Conservation (phyloP, 2,329 filamentous ascomycete genomes). For the Microcera coccophila region DNA sequence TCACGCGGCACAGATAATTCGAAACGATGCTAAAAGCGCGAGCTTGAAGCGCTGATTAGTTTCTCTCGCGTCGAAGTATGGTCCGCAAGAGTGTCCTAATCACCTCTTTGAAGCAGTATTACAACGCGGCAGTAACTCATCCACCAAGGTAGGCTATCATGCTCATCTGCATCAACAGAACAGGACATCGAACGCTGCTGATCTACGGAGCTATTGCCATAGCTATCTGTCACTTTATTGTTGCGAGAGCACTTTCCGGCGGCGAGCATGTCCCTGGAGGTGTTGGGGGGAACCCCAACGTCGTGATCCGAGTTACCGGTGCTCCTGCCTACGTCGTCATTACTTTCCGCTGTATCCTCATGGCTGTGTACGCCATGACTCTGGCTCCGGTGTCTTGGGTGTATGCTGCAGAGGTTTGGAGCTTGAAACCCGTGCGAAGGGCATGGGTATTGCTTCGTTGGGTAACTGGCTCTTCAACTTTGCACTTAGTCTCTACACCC, state of each 20-base stretch:
- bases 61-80: no score
- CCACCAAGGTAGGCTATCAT: no score
- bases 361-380: slow-evolving; percentile 11
- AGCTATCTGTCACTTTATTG: slow-evolving; percentile 52
- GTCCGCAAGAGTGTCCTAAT: no score
- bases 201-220: slow-evolving; percentile 61
- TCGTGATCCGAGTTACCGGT: slow-evolving; percentile 15
- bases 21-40: no score
- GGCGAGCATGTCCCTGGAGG: slow-evolving; percentile 38
- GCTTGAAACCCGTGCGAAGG: slow-evolving; percentile 39
- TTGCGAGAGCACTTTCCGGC: slow-evolving; percentile 45
- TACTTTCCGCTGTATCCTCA: slow-evolving; percentile 58
- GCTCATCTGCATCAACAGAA: slow-evolving; percentile 48
- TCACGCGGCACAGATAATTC: no score
- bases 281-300: slow-evolving; percentile 40
- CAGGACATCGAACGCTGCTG: slow-evolving; percentile 59
- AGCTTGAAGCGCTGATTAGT: no score
- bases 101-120: no score
- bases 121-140: no score
- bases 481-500: slow-evolving; percentile 24
- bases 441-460: slow-evolving; percentile 36
- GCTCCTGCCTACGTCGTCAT: slow-evolving; percentile 58
- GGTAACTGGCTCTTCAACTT: slow-evolving; percentile 28
- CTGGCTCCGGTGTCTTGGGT: slow-evolving; percentile 46
- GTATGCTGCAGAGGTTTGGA: slow-evolving; percentile 42